These are phyloP conservation scores for Leccinum boreale DNA, from an alignment of 768 basidiomycete genomes.

Conservation along the genomic window DNA sequence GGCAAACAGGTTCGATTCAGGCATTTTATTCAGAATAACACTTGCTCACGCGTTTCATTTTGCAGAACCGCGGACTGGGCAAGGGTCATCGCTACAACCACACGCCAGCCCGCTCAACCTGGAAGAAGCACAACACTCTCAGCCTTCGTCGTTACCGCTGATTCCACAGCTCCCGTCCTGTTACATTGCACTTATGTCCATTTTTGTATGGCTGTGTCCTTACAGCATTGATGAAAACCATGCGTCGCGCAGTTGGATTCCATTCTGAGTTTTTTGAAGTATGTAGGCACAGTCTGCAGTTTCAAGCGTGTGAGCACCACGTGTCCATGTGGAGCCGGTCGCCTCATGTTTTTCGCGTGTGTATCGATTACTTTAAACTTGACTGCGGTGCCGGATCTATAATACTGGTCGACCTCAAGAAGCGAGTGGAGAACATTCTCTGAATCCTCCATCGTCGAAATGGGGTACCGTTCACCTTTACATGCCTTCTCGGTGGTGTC, in stretches of 20 bases:
- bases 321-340: not conserved
- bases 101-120: conserved; percentile 83
- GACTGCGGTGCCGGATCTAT: conserved; percentile 16
- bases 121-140: conserved; percentile 99
- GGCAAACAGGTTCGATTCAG: conserved; percentile 81
- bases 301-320: not conserved
- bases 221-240: conserved; percentile 12
- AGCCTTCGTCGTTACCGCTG: conserved; percentile 85
- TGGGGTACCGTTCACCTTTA: conserved; percentile 15
- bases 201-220: conserved; percentile 26
- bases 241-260: conserved; percentile 2
- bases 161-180: conserved; percentile 18
- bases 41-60: conserved; percentile 3
- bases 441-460: conserved; percentile 9
- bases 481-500: conserved; percentile 11
- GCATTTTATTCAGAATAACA: not conserved
- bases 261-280: not conserved
- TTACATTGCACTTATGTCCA: conserved; percentile 19
- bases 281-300: not conserved
- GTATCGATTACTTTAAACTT: not conserved
- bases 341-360: conserved; percentile 24
- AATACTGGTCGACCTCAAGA: not conserved
- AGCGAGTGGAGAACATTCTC: not conserved
- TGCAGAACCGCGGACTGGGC: conserved; percentile 92
- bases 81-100: conserved; percentile 96